These are phyloP conservation scores for Boletus sp. DNA, from an alignment of 768 basidiomycete species.

Conservation along the genomic window DNA sequence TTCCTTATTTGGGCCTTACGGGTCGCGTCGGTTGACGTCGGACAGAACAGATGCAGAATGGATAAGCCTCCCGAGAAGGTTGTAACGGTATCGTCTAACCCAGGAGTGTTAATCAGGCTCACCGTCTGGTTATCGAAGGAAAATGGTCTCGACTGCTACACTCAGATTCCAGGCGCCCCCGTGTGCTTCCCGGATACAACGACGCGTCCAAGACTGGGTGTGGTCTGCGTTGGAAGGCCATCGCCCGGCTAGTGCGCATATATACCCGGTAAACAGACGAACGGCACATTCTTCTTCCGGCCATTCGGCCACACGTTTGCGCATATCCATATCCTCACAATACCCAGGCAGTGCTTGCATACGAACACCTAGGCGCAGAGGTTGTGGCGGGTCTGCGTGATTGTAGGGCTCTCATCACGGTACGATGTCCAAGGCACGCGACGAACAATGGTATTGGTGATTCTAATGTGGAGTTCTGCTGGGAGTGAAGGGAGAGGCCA, in stretches of 20 bases:
- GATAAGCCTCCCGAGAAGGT: too few species aligned
- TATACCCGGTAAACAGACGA: slow-evolving; percentile 17
- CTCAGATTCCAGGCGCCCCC: slow-evolving; percentile 32
- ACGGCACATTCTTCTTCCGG: slow-evolving; percentile 17
- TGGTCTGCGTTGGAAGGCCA: slow-evolving; percentile 36
- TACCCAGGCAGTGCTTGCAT: slow-evolving; percentile 29
- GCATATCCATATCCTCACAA: slow-evolving; percentile 25
- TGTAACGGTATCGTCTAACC: too few species aligned
- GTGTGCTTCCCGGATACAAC: slow-evolving; percentile 28
- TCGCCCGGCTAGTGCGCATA: slow-evolving; percentile 14
- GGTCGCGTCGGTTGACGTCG: too few species aligned
- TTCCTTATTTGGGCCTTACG: too few species aligned
- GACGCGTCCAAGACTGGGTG: slow-evolving; percentile 59
- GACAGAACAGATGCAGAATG: too few species aligned
- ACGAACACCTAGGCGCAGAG: slow-evolving; percentile 29
- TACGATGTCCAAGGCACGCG: slow-evolving; percentile 10
- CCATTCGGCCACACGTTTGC: slow-evolving; percentile 16
- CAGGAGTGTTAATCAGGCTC: too few species aligned
- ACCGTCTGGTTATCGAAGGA: too few species aligned
- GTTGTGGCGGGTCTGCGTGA: slow-evolving; percentile 14
- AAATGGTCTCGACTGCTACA: too few species aligned
- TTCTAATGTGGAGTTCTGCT: slow-evolving; percentile 29
- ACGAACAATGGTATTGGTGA: slow-evolving; percentile 26
- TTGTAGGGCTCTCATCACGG: slow-evolving; percentile 13
- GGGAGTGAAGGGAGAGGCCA: slow-evolving; percentile 20